These are phyloP conservation scores for Yamadazyma diospyri DNA, from an alignment of 1,139 yeast genomes.

Conservation along the genomic window DNA sequence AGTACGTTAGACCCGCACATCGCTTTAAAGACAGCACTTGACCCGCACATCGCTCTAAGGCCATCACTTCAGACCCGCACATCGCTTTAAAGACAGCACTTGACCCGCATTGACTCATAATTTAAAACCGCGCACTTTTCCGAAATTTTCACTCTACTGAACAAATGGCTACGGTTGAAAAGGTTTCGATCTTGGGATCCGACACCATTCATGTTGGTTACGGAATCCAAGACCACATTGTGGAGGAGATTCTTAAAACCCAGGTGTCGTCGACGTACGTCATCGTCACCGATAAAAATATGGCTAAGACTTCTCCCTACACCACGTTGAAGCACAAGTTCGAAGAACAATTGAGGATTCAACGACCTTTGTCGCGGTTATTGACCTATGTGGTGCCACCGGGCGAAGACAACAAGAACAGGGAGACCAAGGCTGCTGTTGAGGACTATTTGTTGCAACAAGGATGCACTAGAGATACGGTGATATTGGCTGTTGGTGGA, in stretches of 20 bases:
- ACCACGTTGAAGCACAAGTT: conserved; percentile 33
- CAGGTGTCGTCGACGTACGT: conserved; percentile 89
- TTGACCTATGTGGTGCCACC: conserved; percentile 79
- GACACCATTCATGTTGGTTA: conserved; percentile 92
- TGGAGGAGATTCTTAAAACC: conserved; percentile 57
- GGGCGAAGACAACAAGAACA: conserved; percentile 87
- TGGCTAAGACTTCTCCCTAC: conserved; percentile 66
- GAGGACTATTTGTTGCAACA: conserved; percentile 84
- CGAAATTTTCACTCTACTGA: too few species aligned
- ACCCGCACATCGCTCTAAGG: too few species aligned
- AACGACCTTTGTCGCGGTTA: conserved; percentile 54
- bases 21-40: too few species aligned
- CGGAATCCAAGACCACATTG: conserved; percentile 73
- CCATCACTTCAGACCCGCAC: too few species aligned
- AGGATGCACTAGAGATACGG: conserved; percentile 96
- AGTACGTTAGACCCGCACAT: too few species aligned
- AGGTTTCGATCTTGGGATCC: conserved; percentile 72
- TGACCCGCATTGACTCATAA: too few species aligned
- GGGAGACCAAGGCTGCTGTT: conserved; percentile 87
- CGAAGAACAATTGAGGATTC: conserved; percentile 23
- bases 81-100: too few species aligned
- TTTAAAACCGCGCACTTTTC: too few species aligned
- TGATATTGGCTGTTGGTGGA: conserved; percentile 93
- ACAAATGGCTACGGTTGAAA: too few species aligned
- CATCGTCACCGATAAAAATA: conserved; percentile 80